Evolutionary conservation across 1,139 yeast species (phyloP), one percentile per base, ranked within the genome.

Genomic region (Lodderomyces theae): DNA sequence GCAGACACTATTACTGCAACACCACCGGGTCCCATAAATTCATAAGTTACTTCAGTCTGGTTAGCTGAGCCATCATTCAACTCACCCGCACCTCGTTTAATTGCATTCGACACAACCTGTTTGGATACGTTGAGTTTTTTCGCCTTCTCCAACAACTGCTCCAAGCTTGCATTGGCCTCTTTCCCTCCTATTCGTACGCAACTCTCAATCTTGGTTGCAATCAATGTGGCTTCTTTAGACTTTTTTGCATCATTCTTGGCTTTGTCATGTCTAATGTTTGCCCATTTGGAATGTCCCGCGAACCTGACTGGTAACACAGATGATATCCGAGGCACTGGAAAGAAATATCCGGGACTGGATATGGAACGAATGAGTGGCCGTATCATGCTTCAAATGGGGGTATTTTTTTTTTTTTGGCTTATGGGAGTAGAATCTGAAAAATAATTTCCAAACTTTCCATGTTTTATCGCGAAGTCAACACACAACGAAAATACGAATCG

Each of bases 261-360:
- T 64, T 92, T 92, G 58, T 87, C 95, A 56, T 89, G 97, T 56
- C 89, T 83, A 50, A 92, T 92, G 41, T 87, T 88, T 34, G 95
- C 87, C 98, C 98, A 92, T 63, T 90, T 92, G 33, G 87, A 84
- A 61, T 92, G 98, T 1, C 98, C 96, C 0, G 84, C 79, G 6
- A 48, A 41, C 4, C 51, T 41, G 5, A 45, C 35, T 13, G 35
- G 35, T 4, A 15, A 11, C 5, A 6, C 13, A 18, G 16, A 6
- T 18, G 10, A 23, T 5, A 2, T 35, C 18, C 4, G 26, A 40
- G 22, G 1, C 38, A 5, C 2, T 44, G 7, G 17, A 50, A 36
- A 12, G 52, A 10, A 18, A 12, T n/a, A 12, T n/a, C 12, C 11
- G 8, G 25, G 25, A 19, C 16, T 12, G 18, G 3, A 8, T 17